Evolutionary conservation across 2,329 filamentous ascomycete genomes (phyloP), one percentile per base, ranked within the genome.

Genomic region (Acrodontium crateriforme): DNA sequence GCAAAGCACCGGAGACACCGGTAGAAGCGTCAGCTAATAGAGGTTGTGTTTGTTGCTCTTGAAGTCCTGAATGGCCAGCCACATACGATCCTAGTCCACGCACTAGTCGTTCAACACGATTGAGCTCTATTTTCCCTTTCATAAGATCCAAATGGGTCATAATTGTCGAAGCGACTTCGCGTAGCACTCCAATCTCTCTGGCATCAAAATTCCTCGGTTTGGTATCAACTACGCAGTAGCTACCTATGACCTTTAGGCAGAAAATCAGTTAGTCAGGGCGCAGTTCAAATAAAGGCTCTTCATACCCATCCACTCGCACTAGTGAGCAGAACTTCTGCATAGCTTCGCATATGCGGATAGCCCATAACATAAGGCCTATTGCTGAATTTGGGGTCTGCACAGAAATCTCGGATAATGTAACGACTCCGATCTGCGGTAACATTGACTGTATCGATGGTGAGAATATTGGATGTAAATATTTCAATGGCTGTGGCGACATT

Each of bases 211-310:
- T 15, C 8, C 47, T 41, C 3, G 39, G 34, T 27, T 45, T 41
- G 27, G 41, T 40, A 31, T 54, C 46, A 22, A 52, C 41, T 20
- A 52, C 46, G 34, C 49, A 52, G 29, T 50, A 50, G 17, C 44
- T 45, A 10, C 51, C 51, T 3, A 54, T 41, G 3, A 53, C n/a
- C n/a, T n/a, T n/a, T n/a, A n/a, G n/a, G n/a, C n/a, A n/a, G n/a
- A n/a, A n/a, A n/a, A n/a, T n/a, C n/a, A n/a, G n/a, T n/a, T n/a
- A n/a, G n/a, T n/a, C n/a, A n/a, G n/a, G n/a, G n/a, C n/a, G n/a
- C n/a, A n/a, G n/a, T n/a, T n/a, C n/a, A n/a, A n/a, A n/a, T n/a
- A n/a, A n/a, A n/a, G n/a, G n/a, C n/a, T n/a, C n/a, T n/a, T n/a
- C n/a, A n/a, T n/a, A n/a, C 32, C 20, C 45, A 47, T 9, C 49